Evolutionary conservation across 2,329 filamentous ascomycete genomes (phyloP).

Genomic region (Neonectria faginata): DNA sequence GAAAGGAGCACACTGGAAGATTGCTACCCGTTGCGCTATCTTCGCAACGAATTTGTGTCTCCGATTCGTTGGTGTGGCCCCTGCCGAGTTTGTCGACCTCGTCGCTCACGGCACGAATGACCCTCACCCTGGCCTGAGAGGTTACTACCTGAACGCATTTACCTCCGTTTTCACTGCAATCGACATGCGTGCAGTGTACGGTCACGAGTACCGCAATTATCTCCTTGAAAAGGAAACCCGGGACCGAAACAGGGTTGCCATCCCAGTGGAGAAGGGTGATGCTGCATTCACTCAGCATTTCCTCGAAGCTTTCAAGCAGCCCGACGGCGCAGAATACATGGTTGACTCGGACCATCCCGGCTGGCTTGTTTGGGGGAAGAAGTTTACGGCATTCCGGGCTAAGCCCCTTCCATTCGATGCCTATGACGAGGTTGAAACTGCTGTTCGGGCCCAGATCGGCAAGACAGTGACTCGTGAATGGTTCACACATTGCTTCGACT

Average conservation of each 20-base stretch:
- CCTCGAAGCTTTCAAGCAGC: conserved; percentile 80
- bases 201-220: conserved; percentile 89
- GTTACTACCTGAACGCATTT: conserved; percentile 84
- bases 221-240: conserved; percentile 79
- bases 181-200: conserved; percentile 86
- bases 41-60: conserved; percentile 92
- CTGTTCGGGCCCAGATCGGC: conserved; percentile 82
- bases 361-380: conserved; percentile 95
- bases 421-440: conserved; percentile 85
- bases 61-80: conserved; percentile 89
- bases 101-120: conserved; percentile 87
- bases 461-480: conserved; percentile 83
- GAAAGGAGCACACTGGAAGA: conserved; percentile 92
- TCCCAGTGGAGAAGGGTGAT: conserved; percentile 80
- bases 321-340: conserved; percentile 79
- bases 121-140: conserved; percentile 86
- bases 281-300: conserved; percentile 83
- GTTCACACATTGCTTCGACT: conserved; percentile 89
- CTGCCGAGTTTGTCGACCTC: conserved; percentile 83
- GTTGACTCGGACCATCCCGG: conserved; percentile 93
- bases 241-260: conserved; percentile 79
- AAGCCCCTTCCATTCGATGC: conserved; percentile 74
- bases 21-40: conserved; percentile 87
- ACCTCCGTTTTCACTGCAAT: conserved; percentile 83
- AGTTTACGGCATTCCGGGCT: conserved; percentile 82